phyloP scores from a whole-genome alignment of 2,329 filamentous ascomycete species.

The Curvularia sp. region DNA sequence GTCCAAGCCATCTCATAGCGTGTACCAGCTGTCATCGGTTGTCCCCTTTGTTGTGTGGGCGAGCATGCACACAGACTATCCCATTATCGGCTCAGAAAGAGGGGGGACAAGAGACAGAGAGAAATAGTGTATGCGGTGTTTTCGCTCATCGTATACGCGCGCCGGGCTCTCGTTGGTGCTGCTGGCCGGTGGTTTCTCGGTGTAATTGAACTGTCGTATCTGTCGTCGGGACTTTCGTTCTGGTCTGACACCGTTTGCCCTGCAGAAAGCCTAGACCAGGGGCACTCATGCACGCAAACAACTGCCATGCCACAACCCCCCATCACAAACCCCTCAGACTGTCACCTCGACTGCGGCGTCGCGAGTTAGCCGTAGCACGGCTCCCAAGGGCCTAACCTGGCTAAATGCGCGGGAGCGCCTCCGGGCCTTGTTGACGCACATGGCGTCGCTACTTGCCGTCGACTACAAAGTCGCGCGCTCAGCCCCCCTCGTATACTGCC shows the following conservation, averaged over 20 bases:
- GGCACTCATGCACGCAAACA: constrained; percentile 3
- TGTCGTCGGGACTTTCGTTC: constrained; percentile 6
- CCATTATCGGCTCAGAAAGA: background rate
- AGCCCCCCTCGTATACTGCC: constrained; percentile 9
- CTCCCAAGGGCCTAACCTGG: background rate
- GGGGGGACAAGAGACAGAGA: too few species aligned
- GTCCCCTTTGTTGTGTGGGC: background rate
- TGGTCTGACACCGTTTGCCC: background rate
- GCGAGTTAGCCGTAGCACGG: background rate
- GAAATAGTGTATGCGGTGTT: too few species aligned
- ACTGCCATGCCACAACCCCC: constrained; percentile 1
- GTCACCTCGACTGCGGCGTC: background rate
- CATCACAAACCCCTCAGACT: background rate
- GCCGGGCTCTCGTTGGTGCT: background rate
- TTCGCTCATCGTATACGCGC: background rate
- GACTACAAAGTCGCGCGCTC: constrained; percentile 7
- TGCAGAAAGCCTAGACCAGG: constrained; percentile 8
- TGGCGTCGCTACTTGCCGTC: background rate
- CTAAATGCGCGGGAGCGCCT: background rate
- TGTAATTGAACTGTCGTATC: constrained; percentile 17
- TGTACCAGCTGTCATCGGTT: background rate
- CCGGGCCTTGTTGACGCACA: background rate
- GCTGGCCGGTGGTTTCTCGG: constrained; percentile 4
- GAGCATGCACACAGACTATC: background rate
- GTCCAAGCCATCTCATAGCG: background rate